Evolutionary conservation across 2,329 filamentous ascomycete genomes (phyloP).

Genomic region (Emmonsiellopsis sp.): DNA sequence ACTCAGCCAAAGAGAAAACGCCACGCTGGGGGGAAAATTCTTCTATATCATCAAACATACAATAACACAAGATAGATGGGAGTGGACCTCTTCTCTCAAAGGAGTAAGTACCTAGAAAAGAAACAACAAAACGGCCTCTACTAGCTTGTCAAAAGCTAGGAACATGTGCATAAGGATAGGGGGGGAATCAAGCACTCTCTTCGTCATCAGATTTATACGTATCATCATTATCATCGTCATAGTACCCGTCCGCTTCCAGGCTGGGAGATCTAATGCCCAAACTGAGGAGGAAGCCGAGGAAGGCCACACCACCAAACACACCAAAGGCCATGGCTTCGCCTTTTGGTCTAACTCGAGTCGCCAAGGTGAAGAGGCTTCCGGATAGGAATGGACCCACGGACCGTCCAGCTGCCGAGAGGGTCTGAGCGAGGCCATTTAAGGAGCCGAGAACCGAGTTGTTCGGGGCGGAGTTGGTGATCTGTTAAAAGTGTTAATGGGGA

Average conservation of each 20-base stretch:
- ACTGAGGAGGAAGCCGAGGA: slow-evolving; percentile 70
- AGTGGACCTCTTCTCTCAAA: no score
- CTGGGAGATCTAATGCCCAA: slow-evolving; percentile 61
- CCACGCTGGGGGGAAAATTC: no score
- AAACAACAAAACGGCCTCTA: no score
- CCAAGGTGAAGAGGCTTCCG: slow-evolving; percentile 73
- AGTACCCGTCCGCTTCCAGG: slow-evolving; percentile 51
- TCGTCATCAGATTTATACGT: slow-evolving; percentile 39
- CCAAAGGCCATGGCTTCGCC: slow-evolving; percentile 82
- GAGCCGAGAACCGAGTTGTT: slow-evolving; percentile 78
- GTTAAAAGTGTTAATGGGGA: neutral
- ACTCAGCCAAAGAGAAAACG: no score
- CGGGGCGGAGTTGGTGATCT: slow-evolving; percentile 91
- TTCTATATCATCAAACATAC: no score
- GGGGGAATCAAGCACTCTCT: slow-evolving; percentile 17
- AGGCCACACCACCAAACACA: slow-evolving; percentile 72
- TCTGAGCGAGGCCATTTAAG: slow-evolving; percentile 88
- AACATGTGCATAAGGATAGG: neutral
- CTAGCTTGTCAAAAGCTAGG: no score
- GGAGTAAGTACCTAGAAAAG: no score
- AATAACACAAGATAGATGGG: no score
- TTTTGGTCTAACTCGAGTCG: slow-evolving; percentile 62
- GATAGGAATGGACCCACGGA: slow-evolving; percentile 83
- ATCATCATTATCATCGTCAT: slow-evolving; percentile 30
- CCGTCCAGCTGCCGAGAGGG: slow-evolving; percentile 79